phyloP scores from a whole-genome alignment of 176 grass and related monocot genomes.

The Oryza glumipatula region DNA sequence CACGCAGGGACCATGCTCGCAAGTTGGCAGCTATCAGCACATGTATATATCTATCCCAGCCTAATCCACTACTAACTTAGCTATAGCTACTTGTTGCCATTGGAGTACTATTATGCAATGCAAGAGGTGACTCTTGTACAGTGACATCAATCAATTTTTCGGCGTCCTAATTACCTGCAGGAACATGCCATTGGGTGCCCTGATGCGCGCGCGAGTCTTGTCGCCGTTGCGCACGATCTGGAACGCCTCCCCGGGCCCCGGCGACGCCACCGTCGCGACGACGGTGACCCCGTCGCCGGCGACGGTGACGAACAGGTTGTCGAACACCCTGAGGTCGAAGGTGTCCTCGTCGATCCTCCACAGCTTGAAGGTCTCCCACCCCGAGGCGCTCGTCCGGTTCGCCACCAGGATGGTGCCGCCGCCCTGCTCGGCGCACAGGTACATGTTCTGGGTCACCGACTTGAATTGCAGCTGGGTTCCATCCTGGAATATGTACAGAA shows the following conservation, averaged over 20 bases:
- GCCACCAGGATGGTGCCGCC: conserved; percentile 55
- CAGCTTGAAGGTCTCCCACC: conserved; percentile 82
- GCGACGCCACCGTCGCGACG: conserved; percentile 40
- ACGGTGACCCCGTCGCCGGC: conserved; percentile 21
- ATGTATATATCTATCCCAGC: neutral
- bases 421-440: conserved; percentile 19
- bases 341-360: conserved; percentile 65
- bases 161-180: conserved; percentile 42
- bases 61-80: too few species aligned
- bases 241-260: conserved; percentile 51
- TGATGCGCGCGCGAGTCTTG: conserved; percentile 43
- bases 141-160: too few species aligned
- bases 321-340: conserved; percentile 54
- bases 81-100: too few species aligned
- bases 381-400: conserved; percentile 50
- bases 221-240: conserved; percentile 49
- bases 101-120: too few species aligned
- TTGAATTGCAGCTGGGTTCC: conserved; percentile 71
- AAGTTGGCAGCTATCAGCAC: too few species aligned
- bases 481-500: conserved; percentile 30
- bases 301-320: conserved; percentile 54
- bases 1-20: neutral
- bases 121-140: too few species aligned
- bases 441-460: conserved; percentile 44
- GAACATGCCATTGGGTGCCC: conserved; percentile 53